phyloP scores from a whole-genome alignment of 495 filamentous ascomycete genomes.

The Coniosporium apollinis region DNA sequence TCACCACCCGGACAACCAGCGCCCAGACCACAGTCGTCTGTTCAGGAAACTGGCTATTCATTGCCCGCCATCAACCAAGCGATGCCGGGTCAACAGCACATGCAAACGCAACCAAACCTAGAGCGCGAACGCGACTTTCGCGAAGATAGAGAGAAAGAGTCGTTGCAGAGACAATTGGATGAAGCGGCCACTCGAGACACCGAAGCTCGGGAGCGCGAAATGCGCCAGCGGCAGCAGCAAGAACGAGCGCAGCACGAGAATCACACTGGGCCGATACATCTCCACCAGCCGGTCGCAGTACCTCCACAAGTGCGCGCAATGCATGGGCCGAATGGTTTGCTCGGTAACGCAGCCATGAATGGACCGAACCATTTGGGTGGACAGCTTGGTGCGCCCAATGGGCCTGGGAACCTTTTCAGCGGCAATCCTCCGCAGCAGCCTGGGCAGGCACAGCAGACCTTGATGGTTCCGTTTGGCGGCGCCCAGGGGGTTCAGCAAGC shows the following conservation, averaged over 20 bases:
- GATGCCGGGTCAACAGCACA: not conserved
- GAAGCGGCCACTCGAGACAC: conserved; percentile 42
- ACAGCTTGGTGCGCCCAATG: conserved; percentile 47
- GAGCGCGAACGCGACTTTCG: conserved; percentile 9
- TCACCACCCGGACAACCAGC: conserved; percentile 11
- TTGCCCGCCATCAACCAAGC: not conserved
- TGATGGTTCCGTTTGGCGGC: conserved; percentile 20
- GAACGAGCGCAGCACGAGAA: conserved; percentile 57
- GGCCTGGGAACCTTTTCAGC: conserved; percentile 48
- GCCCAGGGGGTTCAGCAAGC: conserved; percentile 10
- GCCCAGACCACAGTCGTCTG: conserved; percentile 12
- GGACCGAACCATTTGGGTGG: conserved; percentile 33
- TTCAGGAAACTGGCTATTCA: conserved; percentile 7
- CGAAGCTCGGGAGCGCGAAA: conserved; percentile 53
- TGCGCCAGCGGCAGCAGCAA: conserved; percentile 31
- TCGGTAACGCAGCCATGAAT: conserved; percentile 48
- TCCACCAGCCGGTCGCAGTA: conserved; percentile 75
- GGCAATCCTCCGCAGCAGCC: conserved; percentile 48
- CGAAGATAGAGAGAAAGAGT: conserved; percentile 10
- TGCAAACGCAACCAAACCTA: not conserved
- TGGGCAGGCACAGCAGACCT: conserved; percentile 26
- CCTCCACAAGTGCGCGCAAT: conserved; percentile 45
- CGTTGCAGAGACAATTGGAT: conserved; percentile 26
- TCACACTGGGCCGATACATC: conserved; percentile 63
- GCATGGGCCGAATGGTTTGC: conserved; percentile 72